These are phyloP conservation scores for Solanum rostratum DNA, from an alignment of 257 asterid genomes.

Conservation along the genomic window DNA sequence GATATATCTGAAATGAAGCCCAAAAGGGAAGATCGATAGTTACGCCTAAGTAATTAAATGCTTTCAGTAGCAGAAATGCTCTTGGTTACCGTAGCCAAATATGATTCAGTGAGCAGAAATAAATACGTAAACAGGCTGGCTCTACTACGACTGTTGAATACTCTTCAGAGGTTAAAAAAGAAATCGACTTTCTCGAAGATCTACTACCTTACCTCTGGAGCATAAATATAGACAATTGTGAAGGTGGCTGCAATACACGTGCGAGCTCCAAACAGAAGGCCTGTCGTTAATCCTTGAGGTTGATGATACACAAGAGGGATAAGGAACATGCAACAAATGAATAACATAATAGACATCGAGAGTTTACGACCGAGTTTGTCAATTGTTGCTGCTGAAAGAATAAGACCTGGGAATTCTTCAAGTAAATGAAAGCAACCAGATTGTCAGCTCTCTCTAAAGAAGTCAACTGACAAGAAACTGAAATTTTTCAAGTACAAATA, in stretches of 20 bases:
- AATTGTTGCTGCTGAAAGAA: slow-evolving; percentile 48
- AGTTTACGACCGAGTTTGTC: slow-evolving; percentile 67
- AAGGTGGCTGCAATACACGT: slow-evolving; percentile 55
- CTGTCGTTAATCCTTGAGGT: slow-evolving; percentile 35
- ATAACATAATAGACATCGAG: slow-evolving; percentile 53
- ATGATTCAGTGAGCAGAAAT: neutral
- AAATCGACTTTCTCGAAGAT: neutral
- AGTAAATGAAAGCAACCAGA: slow-evolving; percentile 13
- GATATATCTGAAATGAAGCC: slow-evolving; percentile 33
- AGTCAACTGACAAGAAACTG: neutral
- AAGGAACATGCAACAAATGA: slow-evolving; percentile 45
- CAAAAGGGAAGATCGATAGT: neutral
- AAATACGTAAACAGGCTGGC: neutral
- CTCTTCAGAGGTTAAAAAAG: neutral
- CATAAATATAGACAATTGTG: slow-evolving; percentile 54
- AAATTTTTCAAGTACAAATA: neutral
- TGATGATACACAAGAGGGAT: slow-evolving; percentile 47
- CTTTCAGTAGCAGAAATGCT: neutral
- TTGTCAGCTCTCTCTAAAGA: slow-evolving; percentile 4
- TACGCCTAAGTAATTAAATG: neutral
- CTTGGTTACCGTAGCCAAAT: neutral
- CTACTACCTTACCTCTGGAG: slow-evolving; percentile 52
- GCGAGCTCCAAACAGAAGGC: slow-evolving; percentile 59
- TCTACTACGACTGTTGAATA: neutral
- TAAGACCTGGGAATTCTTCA: slow-evolving; percentile 62